These are phyloP conservation scores for Trametes elegans DNA, from an alignment of 768 basidiomycete species.

Conservation along the genomic window DNA sequence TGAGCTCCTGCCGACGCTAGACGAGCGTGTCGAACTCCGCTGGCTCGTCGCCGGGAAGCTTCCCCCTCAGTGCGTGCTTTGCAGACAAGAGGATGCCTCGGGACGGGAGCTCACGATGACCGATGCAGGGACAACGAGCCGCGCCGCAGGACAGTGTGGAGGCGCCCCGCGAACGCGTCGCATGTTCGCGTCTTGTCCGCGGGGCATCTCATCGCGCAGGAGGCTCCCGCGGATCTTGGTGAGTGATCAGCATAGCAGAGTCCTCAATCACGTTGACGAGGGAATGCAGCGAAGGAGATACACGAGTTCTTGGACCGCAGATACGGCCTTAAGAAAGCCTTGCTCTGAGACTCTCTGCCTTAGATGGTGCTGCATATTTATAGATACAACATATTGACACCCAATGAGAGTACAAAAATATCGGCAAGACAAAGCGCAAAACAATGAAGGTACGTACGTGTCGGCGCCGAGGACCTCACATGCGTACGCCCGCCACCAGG, in stretches of 20 bases:
- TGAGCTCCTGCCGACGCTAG: constrained; percentile 37
- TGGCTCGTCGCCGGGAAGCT: constrained; percentile 56
- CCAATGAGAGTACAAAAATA: too few species aligned
- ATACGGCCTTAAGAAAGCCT: constrained; percentile 15
- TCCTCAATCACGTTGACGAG: background rate
- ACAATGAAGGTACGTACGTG: background rate
- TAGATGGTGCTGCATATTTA: background rate
- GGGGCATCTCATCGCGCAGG: constrained; percentile 36
- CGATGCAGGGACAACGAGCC: constrained; percentile 12
- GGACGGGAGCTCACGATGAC: background rate
- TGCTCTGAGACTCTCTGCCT: background rate
- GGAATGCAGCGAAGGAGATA: constrained; percentile 20
- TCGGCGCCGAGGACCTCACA: background rate
- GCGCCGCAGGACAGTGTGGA: constrained; percentile 29
- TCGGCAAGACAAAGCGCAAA: too few species aligned
- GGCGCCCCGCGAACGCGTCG: constrained; percentile 33
- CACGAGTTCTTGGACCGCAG: constrained; percentile 19
- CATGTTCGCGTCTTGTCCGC: constrained; percentile 31
- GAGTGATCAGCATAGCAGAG: background rate
- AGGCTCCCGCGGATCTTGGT: constrained; percentile 30
- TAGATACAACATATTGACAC: background rate
- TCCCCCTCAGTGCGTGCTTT: constrained; percentile 33
- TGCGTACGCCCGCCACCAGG: constrained; percentile 16
- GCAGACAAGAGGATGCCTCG: background rate
- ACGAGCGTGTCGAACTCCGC: constrained; percentile 47